Percentiles rank a stretch among this genome's conserved stretches.
phyloP scores from a whole-genome alignment of 257 asterid genomes.

The Knoxia roxburghii region DNA sequence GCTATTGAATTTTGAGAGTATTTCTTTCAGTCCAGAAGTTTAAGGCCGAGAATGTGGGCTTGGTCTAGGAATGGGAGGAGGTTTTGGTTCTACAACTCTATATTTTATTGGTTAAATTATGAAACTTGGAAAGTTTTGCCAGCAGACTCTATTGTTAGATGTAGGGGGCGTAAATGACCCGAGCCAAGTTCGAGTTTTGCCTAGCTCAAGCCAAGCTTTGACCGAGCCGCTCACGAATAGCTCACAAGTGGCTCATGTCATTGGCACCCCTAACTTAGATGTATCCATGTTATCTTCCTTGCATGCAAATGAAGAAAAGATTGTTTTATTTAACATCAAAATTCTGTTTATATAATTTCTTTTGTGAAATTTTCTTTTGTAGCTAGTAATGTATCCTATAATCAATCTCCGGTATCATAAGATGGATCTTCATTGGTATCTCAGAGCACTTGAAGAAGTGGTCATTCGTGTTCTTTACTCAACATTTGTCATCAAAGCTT shows the following conservation, averaged over 20 bases:
- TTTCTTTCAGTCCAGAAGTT: background rate
- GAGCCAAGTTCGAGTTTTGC: too few species aligned
- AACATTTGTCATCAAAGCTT: constrained; percentile 60
- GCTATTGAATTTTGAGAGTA: background rate
- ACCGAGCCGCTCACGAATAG: too few species aligned
- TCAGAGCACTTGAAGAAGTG: constrained; percentile 94
- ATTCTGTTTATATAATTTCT: constrained; percentile 13
- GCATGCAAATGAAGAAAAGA: background rate
- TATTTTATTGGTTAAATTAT: background rate
- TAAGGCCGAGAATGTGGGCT: background rate
- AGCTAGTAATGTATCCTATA: constrained; percentile 92
- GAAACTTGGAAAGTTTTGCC: background rate
- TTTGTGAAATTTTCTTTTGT: constrained; percentile 22
- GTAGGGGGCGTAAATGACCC: too few species aligned
- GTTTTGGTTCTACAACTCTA: background rate
- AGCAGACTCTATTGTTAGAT: background rate
- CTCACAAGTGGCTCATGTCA: too few species aligned
- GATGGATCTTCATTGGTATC: constrained; percentile 92
- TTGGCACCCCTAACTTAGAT: too few species aligned
- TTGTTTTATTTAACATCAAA: constrained; percentile 3
- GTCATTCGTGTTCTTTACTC: constrained; percentile 72
- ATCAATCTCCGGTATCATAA: constrained; percentile 77
- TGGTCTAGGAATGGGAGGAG: background rate
- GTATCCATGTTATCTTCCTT: background rate
- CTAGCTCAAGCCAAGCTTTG: too few species aligned